Conservation (phyloP, 2,329 filamentous ascomycete species). For the Kalmusia sp. region DNA sequence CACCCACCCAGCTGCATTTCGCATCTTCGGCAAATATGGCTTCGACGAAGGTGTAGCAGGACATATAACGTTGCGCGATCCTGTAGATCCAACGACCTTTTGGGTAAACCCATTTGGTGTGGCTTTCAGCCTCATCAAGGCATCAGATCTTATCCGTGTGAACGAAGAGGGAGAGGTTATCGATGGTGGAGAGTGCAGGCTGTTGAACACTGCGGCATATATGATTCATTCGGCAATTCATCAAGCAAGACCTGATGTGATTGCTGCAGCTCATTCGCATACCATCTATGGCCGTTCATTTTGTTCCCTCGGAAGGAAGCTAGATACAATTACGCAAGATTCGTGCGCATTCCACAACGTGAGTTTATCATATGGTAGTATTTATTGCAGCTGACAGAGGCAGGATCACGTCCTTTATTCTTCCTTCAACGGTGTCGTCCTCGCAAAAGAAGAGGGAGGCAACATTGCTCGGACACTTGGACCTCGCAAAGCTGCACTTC, state of each 20-base stretch:
- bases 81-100: slow-evolving; percentile 65
- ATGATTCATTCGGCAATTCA: slow-evolving; percentile 68
- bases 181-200: slow-evolving; percentile 60
- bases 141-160: slow-evolving; percentile 72
- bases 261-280: slow-evolving; percentile 66
- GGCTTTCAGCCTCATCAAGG: slow-evolving; percentile 67
- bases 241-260: slow-evolving; percentile 64
- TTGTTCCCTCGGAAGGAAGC: slow-evolving; percentile 64
- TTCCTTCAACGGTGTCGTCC: slow-evolving; percentile 61
- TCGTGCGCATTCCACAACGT: slow-evolving; percentile 59
- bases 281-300: slow-evolving; percentile 67
- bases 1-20: slow-evolving; percentile 37
- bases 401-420: slow-evolving; percentile 62
- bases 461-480: slow-evolving; percentile 59
- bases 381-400: not conserved
- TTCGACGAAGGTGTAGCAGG: slow-evolving; percentile 61
- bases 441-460: slow-evolving; percentile 61
- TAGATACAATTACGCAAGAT: slow-evolving; percentile 68
- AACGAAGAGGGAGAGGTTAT: slow-evolving; percentile 67
- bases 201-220: slow-evolving; percentile 58
- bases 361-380: not conserved
- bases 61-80: slow-evolving; percentile 68
- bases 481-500: slow-evolving; percentile 57
- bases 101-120: slow-evolving; percentile 74
- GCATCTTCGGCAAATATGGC: slow-evolving; percentile 49